Percentiles rank a stretch among this genome's conserved stretches.
Evolutionary conservation across 768 basidiomycete species (phyloP).

Genomic region (Rhodosporidiobolus odoratus): DNA sequence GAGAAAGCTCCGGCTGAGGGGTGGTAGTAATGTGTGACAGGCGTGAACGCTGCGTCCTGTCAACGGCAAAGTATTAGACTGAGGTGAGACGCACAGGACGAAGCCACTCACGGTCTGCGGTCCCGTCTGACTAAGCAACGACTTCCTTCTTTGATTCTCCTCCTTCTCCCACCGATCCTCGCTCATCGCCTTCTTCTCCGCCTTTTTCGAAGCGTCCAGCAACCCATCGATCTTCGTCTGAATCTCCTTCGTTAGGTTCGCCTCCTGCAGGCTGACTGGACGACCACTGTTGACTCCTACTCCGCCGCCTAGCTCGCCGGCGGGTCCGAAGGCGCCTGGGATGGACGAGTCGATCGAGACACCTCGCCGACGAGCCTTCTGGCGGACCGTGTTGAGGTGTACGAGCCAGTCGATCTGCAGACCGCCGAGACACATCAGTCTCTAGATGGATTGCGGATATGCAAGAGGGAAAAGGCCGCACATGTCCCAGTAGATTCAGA

Average conservation of each 20-base stretch:
- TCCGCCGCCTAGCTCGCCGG: too few species aligned
- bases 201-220: not conserved
- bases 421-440: not conserved
- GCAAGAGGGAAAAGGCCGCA: not conserved
- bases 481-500: not conserved
- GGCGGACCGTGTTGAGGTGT: not conserved
- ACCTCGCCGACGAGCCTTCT: not conserved
- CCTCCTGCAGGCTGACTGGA: too few species aligned
- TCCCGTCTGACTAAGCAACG: not conserved
- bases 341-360: not conserved
- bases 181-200: not conserved
- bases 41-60: too few species aligned
- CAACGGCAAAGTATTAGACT: too few species aligned
- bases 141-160: not conserved
- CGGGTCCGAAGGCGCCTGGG: too few species aligned
- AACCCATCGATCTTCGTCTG: not conserved
- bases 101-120: too few species aligned
- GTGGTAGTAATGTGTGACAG: too few species aligned
- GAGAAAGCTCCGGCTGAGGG: too few species aligned
- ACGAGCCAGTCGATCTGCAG: constrained; percentile 4
- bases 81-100: too few species aligned
- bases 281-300: not conserved
- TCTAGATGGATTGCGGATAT: not conserved
- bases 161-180: not conserved
- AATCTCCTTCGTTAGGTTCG: not conserved